A percentile compares a stretch with the other conserved stretches of the same genome.
Evolutionary conservation across 2,329 filamentous ascomycete species (phyloP).

Genomic region (Trichoderma simmonsii): DNA sequence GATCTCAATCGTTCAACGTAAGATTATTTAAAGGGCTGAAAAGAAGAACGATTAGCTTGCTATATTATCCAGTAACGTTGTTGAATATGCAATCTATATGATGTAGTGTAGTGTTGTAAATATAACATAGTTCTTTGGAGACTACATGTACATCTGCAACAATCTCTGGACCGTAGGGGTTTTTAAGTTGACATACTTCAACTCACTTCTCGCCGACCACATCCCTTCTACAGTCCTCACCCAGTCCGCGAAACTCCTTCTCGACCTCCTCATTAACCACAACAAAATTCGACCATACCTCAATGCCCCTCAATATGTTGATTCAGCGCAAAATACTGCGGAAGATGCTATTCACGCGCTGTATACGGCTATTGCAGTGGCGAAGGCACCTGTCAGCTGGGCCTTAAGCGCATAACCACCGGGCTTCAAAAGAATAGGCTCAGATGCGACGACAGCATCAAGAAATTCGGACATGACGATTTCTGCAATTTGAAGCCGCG

Average conservation of each 20-base stretch:
- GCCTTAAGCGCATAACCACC: not conserved
- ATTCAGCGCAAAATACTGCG: not conserved
- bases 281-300: not conserved
- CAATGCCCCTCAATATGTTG: not conserved
- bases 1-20: too few species aligned
- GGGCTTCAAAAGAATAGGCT: not conserved
- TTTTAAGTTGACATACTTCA: not conserved
- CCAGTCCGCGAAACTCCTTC: rapidly evolving
- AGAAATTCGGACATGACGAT: not conserved
- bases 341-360: not conserved
- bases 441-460: not conserved
- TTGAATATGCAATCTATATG: too few species aligned
- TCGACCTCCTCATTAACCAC: not conserved
- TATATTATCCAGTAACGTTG: too few species aligned
- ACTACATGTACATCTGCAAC: not conserved
- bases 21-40: too few species aligned
- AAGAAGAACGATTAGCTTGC: too few species aligned
- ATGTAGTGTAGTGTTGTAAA: not conserved
- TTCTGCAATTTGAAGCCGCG: too few species aligned
- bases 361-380: not conserved
- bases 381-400: not conserved
- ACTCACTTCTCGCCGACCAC: not conserved
- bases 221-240: not conserved
- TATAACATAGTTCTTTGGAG: not conserved
- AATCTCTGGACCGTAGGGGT: not conserved